Conservation (phyloP, 2,329 filamentous ascomycete genomes). For the Thyridium curvatum region DNA sequence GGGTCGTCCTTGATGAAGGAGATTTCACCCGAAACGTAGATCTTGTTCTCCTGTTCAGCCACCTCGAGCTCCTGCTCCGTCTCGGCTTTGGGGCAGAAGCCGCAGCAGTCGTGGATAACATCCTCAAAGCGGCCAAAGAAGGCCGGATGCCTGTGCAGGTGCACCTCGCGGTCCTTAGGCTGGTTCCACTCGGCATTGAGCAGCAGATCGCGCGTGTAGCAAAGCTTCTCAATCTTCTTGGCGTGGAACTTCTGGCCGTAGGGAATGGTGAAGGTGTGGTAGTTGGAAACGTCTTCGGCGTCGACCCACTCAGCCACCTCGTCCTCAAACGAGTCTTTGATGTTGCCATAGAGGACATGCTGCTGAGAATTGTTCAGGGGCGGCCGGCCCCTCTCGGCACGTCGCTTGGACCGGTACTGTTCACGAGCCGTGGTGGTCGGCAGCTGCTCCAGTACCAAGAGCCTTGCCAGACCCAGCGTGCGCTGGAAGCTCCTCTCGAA, state of each 20-base stretch:
- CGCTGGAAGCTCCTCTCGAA: constrained; percentile 75
- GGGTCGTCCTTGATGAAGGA: constrained; percentile 76
- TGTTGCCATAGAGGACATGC: constrained; percentile 54
- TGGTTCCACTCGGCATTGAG: constrained; percentile 87
- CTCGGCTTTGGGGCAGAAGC: constrained; percentile 62
- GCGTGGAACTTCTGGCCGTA: constrained; percentile 58
- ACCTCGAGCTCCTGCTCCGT: constrained; percentile 68
- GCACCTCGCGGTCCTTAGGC: constrained; percentile 64
- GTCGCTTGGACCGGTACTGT: constrained; percentile 61
- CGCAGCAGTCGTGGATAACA: constrained; percentile 76
- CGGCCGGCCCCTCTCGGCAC: constrained; percentile 67
- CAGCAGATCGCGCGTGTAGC: constrained; percentile 75
- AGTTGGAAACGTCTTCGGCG: constrained; percentile 69
- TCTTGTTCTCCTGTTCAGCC: constrained; percentile 65
- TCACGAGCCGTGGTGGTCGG: constrained; percentile 65
- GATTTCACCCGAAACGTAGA: constrained; percentile 68
- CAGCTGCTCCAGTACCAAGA: constrained; percentile 74
- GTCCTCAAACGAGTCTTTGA: constrained; percentile 72
- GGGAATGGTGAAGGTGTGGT: constrained; percentile 69
- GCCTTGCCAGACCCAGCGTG: constrained; percentile 69
- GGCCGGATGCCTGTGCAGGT: constrained; percentile 76
- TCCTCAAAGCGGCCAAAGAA: constrained; percentile 75
- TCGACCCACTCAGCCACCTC: constrained; percentile 81
- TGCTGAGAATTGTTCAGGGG: constrained; percentile 28
- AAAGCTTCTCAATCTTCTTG: constrained; percentile 71